Percentiles rank a stretch among this genome's conserved stretches.
Conservation (phyloP, 768 basidiomycete species). For the Naematelia aurantialba region DNA sequence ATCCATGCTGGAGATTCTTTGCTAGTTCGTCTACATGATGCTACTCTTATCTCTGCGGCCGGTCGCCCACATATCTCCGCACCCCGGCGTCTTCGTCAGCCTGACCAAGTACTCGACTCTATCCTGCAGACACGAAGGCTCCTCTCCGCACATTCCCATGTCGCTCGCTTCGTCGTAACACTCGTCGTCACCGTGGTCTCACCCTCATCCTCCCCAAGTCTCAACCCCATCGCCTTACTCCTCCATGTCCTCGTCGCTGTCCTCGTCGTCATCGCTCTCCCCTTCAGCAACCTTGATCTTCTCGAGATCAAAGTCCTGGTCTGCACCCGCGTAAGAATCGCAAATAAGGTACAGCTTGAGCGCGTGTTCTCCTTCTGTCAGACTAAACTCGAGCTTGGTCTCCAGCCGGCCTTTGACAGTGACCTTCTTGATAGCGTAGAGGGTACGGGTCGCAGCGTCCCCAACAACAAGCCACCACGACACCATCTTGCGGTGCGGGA, state of each 20-base stretch:
- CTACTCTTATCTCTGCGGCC: too few species aligned
- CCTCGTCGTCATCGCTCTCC: slow-evolving; percentile 69
- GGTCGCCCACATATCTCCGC: too few species aligned
- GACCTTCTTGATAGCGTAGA: slow-evolving; percentile 83
- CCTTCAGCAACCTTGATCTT: slow-evolving; percentile 84
- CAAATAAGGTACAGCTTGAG: slow-evolving; percentile 88
- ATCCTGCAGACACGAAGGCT: too few species aligned
- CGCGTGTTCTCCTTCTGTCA: slow-evolving; percentile 74
- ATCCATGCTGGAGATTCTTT: too few species aligned
- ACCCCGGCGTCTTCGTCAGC: too few species aligned
- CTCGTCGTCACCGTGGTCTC: too few species aligned
- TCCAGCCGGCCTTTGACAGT: slow-evolving; percentile 65
- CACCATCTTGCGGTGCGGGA: slow-evolving; percentile 81
- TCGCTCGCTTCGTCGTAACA: too few species aligned
- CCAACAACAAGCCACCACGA: slow-evolving; percentile 98
- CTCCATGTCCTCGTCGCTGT: slow-evolving; percentile 53
- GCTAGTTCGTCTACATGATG: too few species aligned
- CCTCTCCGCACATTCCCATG: too few species aligned
- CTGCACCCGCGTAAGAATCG: slow-evolving; percentile 85
- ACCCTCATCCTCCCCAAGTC: too few species aligned
- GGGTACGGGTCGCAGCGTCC: slow-evolving; percentile 65
- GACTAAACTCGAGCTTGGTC: slow-evolving; percentile 82
- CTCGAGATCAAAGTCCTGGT: slow-evolving; percentile 82
- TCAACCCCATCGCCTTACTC: slow-evolving; percentile 24
- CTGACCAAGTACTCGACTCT: too few species aligned